Base-by-base conservation (phyloP, 768 basidiomycete genomes). In the Tylopilus felleus region DNA sequence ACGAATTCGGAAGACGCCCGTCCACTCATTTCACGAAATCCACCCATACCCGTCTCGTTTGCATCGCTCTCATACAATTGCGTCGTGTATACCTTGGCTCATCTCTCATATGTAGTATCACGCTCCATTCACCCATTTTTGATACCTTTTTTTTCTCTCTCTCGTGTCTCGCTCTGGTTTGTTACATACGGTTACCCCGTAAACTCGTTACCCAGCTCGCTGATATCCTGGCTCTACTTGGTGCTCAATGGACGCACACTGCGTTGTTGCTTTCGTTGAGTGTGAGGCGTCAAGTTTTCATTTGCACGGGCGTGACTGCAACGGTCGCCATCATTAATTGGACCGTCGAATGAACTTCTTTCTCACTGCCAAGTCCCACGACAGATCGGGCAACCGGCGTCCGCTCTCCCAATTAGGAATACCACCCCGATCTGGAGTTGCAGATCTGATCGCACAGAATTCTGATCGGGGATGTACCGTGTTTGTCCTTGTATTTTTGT, bases 181-280 rank as follows among this genome's bases (percentile, higher is more conserved):
- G 64, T 66, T 60, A 57, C 64, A 70, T 72, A 57, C 69, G 69
- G 71, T 69, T 71, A 71, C 70, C 70, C 70, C 70, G 69, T 72
- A 72, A 57, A 70, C 57, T 55, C 49, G 57, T 72, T 69, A 68
- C 69, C 69, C 66, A 56, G 63, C 62, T 59, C 60, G 58, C 64
- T 62, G 68, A 71, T 70, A 71, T 70, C 64, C 70, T 53, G 56
- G 53, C 63, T 61, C 60, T 51, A 60, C 46, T 62, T 57, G 63
- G 55, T 59, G 57, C 57, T 45, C 33, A 59, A 57, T 53, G 57
- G 53, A 47, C 49, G 49, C 56, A 56, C 44, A 43, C 8, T 33
- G 59, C 35, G 38, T 22, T 51, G 55, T 42, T 55, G 60, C 46
- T 44, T 53, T 60, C 29, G 40, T 45, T 13, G 47, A 47, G 51